phyloP scores from a whole-genome alignment of 116 monocot genomes.

The Phalaenopsis hybrid region DNA sequence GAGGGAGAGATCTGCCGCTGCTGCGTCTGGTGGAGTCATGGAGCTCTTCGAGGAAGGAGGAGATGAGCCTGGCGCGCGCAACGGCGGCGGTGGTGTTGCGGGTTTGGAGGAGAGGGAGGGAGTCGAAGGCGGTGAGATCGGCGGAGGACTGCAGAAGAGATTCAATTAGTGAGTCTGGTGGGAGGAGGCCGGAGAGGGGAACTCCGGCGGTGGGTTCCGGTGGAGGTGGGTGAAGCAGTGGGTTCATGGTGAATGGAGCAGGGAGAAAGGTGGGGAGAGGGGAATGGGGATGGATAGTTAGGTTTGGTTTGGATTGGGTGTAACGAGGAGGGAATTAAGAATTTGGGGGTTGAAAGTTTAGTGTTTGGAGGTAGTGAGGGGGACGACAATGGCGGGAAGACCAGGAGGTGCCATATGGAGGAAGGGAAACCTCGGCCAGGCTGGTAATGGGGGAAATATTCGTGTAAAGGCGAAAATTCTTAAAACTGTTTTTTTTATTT shows the following conservation, averaged over 20 bases:
- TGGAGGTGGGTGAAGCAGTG: neutral
- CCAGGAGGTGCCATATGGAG: slow-evolving; percentile 15
- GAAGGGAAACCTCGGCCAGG: neutral
- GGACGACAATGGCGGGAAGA: neutral
- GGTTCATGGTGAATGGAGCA: slow-evolving; percentile 1
- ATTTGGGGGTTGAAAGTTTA: neutral
- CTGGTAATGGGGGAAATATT: neutral
- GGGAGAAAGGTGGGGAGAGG: too few species aligned
- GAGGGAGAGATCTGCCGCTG: slow-evolving; percentile 1
- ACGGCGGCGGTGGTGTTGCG: slow-evolving; percentile 19
- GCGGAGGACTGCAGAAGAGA: slow-evolving; percentile 16
- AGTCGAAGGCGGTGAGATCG: slow-evolving; percentile 12
- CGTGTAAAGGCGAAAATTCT: too few species aligned
- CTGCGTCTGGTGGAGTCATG: neutral
- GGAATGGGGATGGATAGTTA: neutral
- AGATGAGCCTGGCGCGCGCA: slow-evolving; percentile 19
- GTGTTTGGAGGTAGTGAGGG: slow-evolving; percentile 2
- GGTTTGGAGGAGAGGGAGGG: slow-evolving; percentile 17
- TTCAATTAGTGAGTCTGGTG: slow-evolving; percentile 17
- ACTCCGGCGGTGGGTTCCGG: neutral
- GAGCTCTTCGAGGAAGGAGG: slow-evolving; percentile 27
- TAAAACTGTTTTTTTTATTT: too few species aligned
- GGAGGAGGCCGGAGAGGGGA: slow-evolving; percentile 23
- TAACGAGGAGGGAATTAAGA: neutral
- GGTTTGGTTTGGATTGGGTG: neutral